Base-by-base conservation (phyloP, 768 basidiomycete species). In the Tremella yokohamensis region DNA sequence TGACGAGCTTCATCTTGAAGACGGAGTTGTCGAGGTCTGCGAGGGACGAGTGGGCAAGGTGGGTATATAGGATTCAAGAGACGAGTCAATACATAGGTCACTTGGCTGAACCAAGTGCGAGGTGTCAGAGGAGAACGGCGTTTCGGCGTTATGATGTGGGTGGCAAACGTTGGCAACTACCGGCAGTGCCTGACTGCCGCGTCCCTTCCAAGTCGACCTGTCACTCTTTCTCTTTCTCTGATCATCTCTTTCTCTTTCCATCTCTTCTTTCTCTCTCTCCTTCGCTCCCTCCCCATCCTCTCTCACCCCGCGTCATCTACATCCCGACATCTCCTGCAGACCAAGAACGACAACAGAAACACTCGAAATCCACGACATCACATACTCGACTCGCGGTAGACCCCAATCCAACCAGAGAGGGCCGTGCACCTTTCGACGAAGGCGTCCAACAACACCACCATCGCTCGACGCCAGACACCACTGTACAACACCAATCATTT, bases 1-100 rank as follows among this genome's bases (percentile, higher is more conserved):
- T 83, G 78, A 89, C 87, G 78, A 89, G 86, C 85, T 89, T 88
- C 87, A 88, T 89, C 70, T 65, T 81, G 75, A 68, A 54, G 63
- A 70, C 54, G 64, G 60, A 60, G 58, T 65, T 60, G 56, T 34
- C 29, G 63, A 61, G 48, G 34, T 42, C 55, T 44, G 25, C 19
- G 37, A 26, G 29, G 2, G 53, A 49, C 45, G 62, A 64, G 67
- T 53, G 48, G 57, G 45, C 6, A 8, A 9, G 48, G 22, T 25
- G 58, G 45, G 25, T 40, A 47, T 57, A 40, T 13, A 24, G 13
- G 40, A 29, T 15, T 45, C 8, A 38, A 15, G 16, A 25, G 16
- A 39, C 49, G n/a, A n/a, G 20, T 39, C 19, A 25, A n/a, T 12
- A 12, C 22, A 20, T 34, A 49, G 37, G 24, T 29, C 12, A 39